These are phyloP conservation scores for Aspergillus homomorphus DNA, from an alignment of 495 filamentous ascomycete genomes.

Conservation along the genomic window DNA sequence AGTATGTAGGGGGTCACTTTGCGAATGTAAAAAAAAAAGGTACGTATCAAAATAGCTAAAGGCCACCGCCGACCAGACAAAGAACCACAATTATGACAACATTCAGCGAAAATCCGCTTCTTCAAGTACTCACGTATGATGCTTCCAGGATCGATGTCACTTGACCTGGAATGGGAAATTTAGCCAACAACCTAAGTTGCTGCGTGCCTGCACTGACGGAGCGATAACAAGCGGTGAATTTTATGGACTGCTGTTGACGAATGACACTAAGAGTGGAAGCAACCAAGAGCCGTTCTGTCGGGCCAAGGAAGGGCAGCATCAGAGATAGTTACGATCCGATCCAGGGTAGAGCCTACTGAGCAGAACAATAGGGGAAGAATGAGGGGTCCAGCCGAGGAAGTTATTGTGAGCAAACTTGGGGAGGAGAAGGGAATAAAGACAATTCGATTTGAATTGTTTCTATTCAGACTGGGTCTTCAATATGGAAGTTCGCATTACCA, in stretches of 20 bases:
- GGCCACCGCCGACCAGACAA: slow-evolving; percentile 4
- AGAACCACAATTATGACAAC: slow-evolving; percentile 10
- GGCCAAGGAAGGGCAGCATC: slow-evolving; percentile 11
- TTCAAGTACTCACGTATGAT: not conserved
- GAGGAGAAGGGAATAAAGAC: not conserved
- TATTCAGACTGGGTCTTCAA: not conserved
- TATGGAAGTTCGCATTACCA: slow-evolving; percentile 1
- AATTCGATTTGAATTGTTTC: not conserved
- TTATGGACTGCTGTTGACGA: slow-evolving; percentile 3
- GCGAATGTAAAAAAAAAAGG: slow-evolving; percentile 7
- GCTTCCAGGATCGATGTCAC: not conserved
- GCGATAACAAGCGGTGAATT: slow-evolving; percentile 23
- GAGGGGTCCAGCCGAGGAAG: slow-evolving; percentile 1
- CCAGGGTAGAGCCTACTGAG: not conserved
- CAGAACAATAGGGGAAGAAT: not conserved
- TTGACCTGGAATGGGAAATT: slow-evolving; percentile 6
- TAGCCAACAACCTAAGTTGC: slow-evolving; percentile 1
- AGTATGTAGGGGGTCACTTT: slow-evolving; percentile 9
- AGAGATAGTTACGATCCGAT: not conserved
- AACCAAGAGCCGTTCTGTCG: slow-evolving; percentile 1
- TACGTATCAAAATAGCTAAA: slow-evolving; percentile 1
- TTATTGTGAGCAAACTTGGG: not conserved
- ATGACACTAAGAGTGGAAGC: not conserved
- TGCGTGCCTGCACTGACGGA: slow-evolving; percentile 8
- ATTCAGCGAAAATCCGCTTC: not conserved